These are phyloP conservation scores for Telopea speciosissima DNA, from an alignment of 177 flowering plant species.

Conservation along the genomic window DNA sequence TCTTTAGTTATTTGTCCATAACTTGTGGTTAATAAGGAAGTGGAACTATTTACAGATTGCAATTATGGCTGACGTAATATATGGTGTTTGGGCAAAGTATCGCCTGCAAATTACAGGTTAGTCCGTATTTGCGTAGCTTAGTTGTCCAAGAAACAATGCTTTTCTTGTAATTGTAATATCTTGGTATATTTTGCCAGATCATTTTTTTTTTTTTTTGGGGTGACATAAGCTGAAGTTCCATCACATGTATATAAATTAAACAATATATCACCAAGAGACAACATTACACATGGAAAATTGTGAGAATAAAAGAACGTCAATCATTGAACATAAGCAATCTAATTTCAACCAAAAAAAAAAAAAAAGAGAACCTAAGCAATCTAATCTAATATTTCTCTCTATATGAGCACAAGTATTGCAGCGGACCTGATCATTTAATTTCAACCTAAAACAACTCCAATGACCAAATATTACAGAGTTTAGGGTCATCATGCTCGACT, in stretches of 20 bases:
- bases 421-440: too few relatives aligned
- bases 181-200: background rate
- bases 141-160: background rate
- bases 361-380: too few relatives aligned
- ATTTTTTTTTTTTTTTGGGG: background rate
- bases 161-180: background rate
- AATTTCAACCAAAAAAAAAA: too few relatives aligned
- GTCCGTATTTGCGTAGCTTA: background rate
- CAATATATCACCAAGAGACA: background rate
- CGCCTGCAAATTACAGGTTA: constrained; percentile 26
- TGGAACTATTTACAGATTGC: constrained; percentile 13
- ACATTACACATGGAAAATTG: background rate
- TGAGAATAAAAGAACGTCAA: background rate
- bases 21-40: background rate
- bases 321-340: too few relatives aligned
- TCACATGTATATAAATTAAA: background rate
- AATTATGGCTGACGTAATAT: constrained; percentile 18
- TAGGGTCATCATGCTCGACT: background rate
- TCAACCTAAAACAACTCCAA: background rate
- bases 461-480: background rate
- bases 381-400: too few relatives aligned
- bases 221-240: background rate
- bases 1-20: background rate
- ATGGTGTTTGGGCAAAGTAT: constrained; percentile 28
- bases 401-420: too few relatives aligned